A percentile compares a stretch with the other conserved stretches of the same genome.
phyloP scores from a whole-genome alignment of 805 yeast genomes.

The Kazachstania viticola region DNA sequence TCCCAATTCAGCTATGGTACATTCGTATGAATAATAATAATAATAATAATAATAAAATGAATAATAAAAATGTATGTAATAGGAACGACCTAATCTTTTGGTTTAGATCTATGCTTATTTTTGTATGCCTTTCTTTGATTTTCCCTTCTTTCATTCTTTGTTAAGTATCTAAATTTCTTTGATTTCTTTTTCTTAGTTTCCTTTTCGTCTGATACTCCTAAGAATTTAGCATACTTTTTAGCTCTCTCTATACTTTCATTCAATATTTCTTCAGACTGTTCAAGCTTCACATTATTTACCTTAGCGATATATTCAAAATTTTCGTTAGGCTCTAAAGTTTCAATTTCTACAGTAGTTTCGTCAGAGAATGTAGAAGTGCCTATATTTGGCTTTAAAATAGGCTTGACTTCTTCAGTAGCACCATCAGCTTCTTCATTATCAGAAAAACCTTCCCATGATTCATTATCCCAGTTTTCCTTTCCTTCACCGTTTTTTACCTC shows the following conservation, averaged over 20 bases:
- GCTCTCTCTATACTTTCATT: constrained; percentile 70
- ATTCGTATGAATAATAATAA: no score
- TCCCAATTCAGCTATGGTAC: no score
- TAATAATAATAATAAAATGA: no score
- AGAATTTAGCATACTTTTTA: constrained; percentile 63
- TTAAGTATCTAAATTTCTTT: constrained; percentile 80
- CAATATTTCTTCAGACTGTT: constrained; percentile 55
- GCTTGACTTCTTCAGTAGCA: constrained; percentile 16
- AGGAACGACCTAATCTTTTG: no score
- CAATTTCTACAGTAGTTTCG: constrained; percentile 36
- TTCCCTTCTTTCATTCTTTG: constrained; percentile 63
- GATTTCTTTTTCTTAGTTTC: constrained; percentile 25
- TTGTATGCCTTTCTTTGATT: constrained; percentile 39
- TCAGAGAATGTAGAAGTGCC: constrained; percentile 23
- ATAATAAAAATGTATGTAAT: no score
- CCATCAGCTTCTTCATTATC: constrained; percentile 18
- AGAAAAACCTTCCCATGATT: constrained; percentile 31
- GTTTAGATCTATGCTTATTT: constrained; percentile 28
- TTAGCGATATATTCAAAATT: constrained; percentile 51
- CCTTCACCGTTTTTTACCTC: constrained; percentile 11
- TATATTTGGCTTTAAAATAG: constrained; percentile 23
- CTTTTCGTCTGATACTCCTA: constrained; percentile 38
- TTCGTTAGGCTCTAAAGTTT: constrained; percentile 36
- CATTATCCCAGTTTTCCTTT: constrained; percentile 5
- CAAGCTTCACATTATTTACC: constrained; percentile 60